Conservation (phyloP, 768 basidiomycete genomes). For the Gautieria morchelliformis region DNA sequence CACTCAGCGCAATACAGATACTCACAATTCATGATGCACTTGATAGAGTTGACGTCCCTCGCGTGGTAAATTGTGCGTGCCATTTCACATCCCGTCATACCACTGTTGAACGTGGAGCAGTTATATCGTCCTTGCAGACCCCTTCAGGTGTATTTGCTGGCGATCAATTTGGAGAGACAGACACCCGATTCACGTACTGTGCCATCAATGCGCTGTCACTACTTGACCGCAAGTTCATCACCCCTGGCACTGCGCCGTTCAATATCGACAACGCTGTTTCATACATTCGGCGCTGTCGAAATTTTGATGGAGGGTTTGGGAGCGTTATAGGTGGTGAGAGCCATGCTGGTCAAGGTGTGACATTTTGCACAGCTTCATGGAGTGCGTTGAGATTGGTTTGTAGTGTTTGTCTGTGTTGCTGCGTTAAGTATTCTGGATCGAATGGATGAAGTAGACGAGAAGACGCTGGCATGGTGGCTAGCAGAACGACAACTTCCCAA, state of each 20-base stretch:
- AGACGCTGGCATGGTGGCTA: slow-evolving; percentile 89
- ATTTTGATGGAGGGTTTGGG: slow-evolving; percentile 96
- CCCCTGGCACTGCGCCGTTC: not conserved
- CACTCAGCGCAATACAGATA: slow-evolving; percentile 89
- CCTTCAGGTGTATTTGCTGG: slow-evolving; percentile 85
- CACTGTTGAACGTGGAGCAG: not conserved
- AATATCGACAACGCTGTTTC: slow-evolving; percentile 45
- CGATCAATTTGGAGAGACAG: slow-evolving; percentile 84
- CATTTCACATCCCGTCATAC: not conserved
- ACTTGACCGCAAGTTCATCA: slow-evolving; percentile 39
- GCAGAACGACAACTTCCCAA: slow-evolving; percentile 87
- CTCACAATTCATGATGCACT: slow-evolving; percentile 77
- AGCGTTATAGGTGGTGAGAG: slow-evolving; percentile 78
- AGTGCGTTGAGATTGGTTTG: not conserved
- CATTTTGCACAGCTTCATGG: not conserved
- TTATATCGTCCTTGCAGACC: slow-evolving; percentile 71
- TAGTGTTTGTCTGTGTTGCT: slow-evolving; percentile 86
- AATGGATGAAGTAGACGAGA: slow-evolving; percentile 66
- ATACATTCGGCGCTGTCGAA: slow-evolving; percentile 71
- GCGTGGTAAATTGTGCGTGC: slow-evolving; percentile 63
- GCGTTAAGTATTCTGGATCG: slow-evolving; percentile 81
- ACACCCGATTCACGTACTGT: slow-evolving; percentile 86
- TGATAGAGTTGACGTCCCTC: slow-evolving; percentile 56
- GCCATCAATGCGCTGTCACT: slow-evolving; percentile 78
- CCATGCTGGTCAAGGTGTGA: slow-evolving; percentile 80